phyloP scores from a whole-genome alignment of 2,329 filamentous ascomycete genomes.

The Cladosporium sp. region DNA sequence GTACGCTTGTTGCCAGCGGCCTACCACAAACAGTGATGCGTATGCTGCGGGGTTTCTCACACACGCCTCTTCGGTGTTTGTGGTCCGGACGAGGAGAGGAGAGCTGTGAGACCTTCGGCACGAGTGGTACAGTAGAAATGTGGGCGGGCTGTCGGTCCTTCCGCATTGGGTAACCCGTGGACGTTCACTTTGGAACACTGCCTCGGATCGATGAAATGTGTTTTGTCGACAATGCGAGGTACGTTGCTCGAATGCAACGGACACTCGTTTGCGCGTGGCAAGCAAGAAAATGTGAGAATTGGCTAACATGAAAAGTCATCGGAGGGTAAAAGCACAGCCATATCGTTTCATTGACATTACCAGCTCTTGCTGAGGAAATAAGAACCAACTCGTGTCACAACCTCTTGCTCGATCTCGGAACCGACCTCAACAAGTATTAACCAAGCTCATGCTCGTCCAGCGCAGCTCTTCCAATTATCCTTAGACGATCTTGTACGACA shows the following conservation, averaged over 20 bases:
- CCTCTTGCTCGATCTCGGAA: not conserved
- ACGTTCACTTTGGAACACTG: not conserved
- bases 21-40: constrained; percentile 18
- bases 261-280: not conserved
- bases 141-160: not conserved
- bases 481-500: constrained; percentile 7
- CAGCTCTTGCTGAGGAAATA: not conserved
- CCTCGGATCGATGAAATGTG: not conserved
- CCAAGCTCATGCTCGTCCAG: not conserved
- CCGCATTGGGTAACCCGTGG: not conserved
- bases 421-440: not conserved
- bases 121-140: not conserved
- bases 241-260: not conserved
- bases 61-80: not conserved
- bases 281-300: not conserved
- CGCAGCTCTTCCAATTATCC: too few species aligned
- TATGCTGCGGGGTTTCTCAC: constrained; percentile 16
- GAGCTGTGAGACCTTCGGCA: constrained; percentile 2
- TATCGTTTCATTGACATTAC: not conserved
- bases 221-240: not conserved
- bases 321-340: not conserved
- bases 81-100: constrained; percentile 3
- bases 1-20: not conserved
- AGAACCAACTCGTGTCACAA: not conserved
- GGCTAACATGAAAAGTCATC: not conserved